Conservation (phyloP, 345 rosid species). For the Lagerstroemia speciosa region DNA sequence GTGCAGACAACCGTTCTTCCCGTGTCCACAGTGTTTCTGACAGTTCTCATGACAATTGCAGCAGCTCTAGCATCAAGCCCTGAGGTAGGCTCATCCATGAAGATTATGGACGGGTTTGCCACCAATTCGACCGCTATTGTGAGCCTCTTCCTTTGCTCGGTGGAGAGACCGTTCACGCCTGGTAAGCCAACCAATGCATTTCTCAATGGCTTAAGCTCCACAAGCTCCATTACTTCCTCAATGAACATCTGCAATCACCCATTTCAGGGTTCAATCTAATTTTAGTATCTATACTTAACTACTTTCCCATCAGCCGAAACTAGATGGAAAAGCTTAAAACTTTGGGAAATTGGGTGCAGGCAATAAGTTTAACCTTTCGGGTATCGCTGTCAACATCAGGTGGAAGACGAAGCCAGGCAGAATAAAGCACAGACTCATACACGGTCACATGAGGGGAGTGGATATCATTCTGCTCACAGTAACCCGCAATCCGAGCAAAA, state of each 20-base stretch:
- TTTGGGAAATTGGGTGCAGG: too few relatives aligned
- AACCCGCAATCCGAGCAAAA: constrained; percentile 1
- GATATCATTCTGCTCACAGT: constrained; percentile 4
- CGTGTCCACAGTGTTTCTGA: constrained; percentile 10
- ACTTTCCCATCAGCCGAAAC: too few relatives aligned
- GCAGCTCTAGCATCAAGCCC: constrained; percentile 14
- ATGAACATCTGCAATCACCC: constrained; percentile 15
- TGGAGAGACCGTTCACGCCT: constrained; percentile 16
- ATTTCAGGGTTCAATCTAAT: not conserved
- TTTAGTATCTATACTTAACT: not conserved
- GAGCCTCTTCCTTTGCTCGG: constrained; percentile 18
- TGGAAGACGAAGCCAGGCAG: constrained; percentile 5
- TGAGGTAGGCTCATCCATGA: constrained; percentile 13
- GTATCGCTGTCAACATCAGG: not conserved
- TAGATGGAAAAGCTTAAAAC: too few relatives aligned
- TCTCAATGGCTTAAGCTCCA: constrained; percentile 16
- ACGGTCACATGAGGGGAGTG: constrained; percentile 5
- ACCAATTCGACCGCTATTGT: constrained; percentile 19
- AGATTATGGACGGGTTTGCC: constrained; percentile 14
- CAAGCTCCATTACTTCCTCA: constrained; percentile 17
- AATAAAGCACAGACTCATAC: not conserved
- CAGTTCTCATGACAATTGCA: constrained; percentile 10
- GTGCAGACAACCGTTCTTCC: constrained; percentile 11
- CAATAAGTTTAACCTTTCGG: not conserved
- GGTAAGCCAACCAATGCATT: constrained; percentile 18